Evolutionary conservation across 176 grass and related monocot species (phyloP), one percentile per base, ranked within the genome.

Genomic region (Raddia guianensis): DNA sequence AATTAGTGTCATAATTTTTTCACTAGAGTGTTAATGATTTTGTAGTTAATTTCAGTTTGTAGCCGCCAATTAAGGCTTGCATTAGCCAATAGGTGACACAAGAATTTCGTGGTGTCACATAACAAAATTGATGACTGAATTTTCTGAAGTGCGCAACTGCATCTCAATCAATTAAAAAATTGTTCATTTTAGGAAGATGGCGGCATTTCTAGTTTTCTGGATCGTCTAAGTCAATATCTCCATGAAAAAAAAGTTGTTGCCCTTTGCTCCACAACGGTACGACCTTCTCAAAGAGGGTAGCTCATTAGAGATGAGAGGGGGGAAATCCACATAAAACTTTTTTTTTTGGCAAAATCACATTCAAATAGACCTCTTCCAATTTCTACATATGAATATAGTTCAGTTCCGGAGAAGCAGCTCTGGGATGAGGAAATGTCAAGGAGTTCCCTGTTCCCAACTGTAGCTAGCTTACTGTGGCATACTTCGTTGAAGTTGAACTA

Each of bases 101-200:
- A 70, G 53, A 68, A 80, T 81, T 89, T 44, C 9, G n/a, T 42
- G 47, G 12, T 55, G 32, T 71, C 71, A 56, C 43, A 53, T 69
- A 81, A 69, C 13, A 67, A n/a, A 81, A n/a, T 55, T 14, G 27
- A 42, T 71, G 65, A 20, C 18, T 48, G 16, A n/a, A 34, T 76
- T 73, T 75, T 75, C 21, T 55, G 16, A 81, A 60, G 65, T 72
- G 57, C 57, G 0, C 66, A 72, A 72, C 72, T 77, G 43, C 58
- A 77, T 59, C 49, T 19, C 37, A 40, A 40, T 40, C 43, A 46
- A 66, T 40, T 40, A 40, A 2, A 40, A 40, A 40, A 40, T 40
- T 40, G 37, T 40, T 40, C 37, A 40, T 40, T 40, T 40, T 5
- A 3, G 37, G 37, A 40, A 2, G 37, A 40, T 40, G 37, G 37